Conservation (phyloP, 2,329 filamentous ascomycete genomes). For the Epichloe bromicola region DNA sequence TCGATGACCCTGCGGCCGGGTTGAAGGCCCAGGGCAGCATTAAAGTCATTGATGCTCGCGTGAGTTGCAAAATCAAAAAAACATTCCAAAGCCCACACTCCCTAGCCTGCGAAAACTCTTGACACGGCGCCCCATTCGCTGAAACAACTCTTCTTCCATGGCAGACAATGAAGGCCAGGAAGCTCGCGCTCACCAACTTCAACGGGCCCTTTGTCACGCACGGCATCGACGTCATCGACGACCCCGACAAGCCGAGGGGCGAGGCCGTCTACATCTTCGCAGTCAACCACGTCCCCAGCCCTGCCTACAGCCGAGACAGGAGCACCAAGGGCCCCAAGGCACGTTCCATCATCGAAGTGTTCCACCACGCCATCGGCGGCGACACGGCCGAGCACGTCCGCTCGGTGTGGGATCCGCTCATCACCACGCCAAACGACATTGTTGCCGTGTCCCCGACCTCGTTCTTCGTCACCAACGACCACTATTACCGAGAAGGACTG, state of each 20-base stretch:
- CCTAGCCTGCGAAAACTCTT: too few species aligned
- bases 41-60: constrained; percentile 40
- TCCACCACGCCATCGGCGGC: constrained; percentile 36
- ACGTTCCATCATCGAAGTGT: constrained; percentile 43
- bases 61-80: constrained; percentile 16
- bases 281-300: constrained; percentile 44
- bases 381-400: constrained; percentile 32
- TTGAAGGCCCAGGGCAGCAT: constrained; percentile 29
- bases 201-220: constrained; percentile 42
- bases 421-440: constrained; percentile 47
- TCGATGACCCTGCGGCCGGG: constrained; percentile 25
- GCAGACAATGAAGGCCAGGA: constrained; percentile 19
- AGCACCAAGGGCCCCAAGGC: constrained; percentile 22
- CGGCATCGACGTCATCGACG: constrained; percentile 45
- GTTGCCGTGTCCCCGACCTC: constrained; percentile 30
- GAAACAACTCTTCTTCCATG: constrained; percentile 1
- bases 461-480: constrained; percentile 49
- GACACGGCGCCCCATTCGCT: too few species aligned
- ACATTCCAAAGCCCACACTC: too few species aligned
- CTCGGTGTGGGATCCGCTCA: constrained; percentile 37
- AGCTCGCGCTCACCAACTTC: constrained; percentile 38
- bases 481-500: constrained; percentile 35
- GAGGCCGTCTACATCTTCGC: constrained; percentile 45
- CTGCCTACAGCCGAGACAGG: constrained; percentile 18
- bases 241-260: constrained; percentile 22